Evolutionary conservation across 352 stramenopile genomes (phyloP).

Genomic region (Elongisporangium anandrum): DNA sequence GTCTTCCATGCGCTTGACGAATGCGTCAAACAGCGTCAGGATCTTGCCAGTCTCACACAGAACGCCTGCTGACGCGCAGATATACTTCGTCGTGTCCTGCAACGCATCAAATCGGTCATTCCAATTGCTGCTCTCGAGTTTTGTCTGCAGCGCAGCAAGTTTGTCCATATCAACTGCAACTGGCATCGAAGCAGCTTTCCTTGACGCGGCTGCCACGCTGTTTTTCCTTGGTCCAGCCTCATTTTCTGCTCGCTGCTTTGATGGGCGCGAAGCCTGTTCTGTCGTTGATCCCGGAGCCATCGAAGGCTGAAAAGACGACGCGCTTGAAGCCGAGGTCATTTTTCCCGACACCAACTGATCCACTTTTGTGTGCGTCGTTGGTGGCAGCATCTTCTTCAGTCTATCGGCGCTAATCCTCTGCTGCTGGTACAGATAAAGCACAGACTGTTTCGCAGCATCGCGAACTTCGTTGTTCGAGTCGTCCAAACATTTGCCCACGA

Average conservation of each 20-base stretch:
- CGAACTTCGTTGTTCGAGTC: conserved; percentile 79
- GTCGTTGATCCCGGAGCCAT: not conserved
- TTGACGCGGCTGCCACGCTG: not conserved
- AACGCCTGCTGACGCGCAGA: conserved; percentile 9
- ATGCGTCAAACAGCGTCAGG: conserved; percentile 53
- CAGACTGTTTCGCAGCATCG: conserved; percentile 52
- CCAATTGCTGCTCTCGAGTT: conserved; percentile 73
- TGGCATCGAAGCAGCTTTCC: not conserved
- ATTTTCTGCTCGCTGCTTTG: not conserved
- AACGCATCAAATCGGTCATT: conserved; percentile 74
- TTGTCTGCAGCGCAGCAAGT: conserved; percentile 32
- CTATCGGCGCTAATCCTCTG: conserved; percentile 31
- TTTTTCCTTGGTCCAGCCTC: not conserved
- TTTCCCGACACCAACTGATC: conserved; percentile 36
- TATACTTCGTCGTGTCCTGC: conserved; percentile 28
- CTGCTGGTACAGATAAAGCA: conserved; percentile 42
- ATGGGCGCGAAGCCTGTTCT: not conserved
- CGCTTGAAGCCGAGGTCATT: conserved; percentile 13
- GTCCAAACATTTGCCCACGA: conserved; percentile 61
- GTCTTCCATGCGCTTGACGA: conserved; percentile 71
- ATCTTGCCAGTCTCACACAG: conserved; percentile 44
- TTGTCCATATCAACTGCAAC: conserved; percentile 26
- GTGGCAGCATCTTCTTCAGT: conserved; percentile 54
- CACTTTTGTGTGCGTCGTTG: conserved; percentile 35
- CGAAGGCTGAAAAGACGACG: conserved; percentile 1